A percentile compares a stretch with the other conserved stretches of the same genome.
Evolutionary conservation across 805 yeast genomes (phyloP).

Genomic region (Metschnikowia proteae): DNA sequence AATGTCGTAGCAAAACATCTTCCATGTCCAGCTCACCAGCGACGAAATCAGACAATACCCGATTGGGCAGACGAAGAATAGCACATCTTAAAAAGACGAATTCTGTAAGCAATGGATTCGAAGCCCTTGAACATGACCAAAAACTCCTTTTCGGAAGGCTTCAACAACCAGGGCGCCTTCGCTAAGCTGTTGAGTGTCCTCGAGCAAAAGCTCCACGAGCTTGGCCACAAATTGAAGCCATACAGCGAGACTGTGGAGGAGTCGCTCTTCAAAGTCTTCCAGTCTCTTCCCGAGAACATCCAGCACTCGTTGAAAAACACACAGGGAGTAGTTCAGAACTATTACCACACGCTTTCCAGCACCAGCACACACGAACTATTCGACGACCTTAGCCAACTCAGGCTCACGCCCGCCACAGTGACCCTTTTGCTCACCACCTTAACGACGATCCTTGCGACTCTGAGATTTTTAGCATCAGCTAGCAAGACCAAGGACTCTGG

Average conservation of each 20-base stretch:
- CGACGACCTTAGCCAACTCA: constrained; percentile 27
- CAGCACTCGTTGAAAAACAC: constrained; percentile 2
- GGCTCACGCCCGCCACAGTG: constrained; percentile 33
- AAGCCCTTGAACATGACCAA: constrained; percentile 3
- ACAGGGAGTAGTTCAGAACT: constrained; percentile 8
- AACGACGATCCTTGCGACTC: constrained; percentile 26
- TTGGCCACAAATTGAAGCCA: constrained; percentile 1
- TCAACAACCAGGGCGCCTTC: not conserved
- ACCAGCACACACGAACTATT: constrained; percentile 23
- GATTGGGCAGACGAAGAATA: not conserved
- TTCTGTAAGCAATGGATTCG: not conserved
- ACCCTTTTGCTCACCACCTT: constrained; percentile 28
- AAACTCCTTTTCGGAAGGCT: constrained; percentile 4
- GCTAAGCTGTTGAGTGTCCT: constrained; percentile 1
- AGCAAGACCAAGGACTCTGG: not conserved
- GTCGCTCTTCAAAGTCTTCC: not conserved
- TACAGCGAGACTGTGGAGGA: not conserved
- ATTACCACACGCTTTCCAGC: constrained; percentile 12
- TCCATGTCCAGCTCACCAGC: not conserved
- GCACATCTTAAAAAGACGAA: not conserved
- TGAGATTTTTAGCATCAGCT: constrained; percentile 14
- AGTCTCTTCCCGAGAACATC: constrained; percentile 4
- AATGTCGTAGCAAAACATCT: constrained; percentile 2
- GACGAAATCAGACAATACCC: not conserved
- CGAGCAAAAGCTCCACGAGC: not conserved